These are phyloP conservation scores for Linanthus parryae DNA, from an alignment of 148 eudicot genomes.

Conservation along the genomic window DNA sequence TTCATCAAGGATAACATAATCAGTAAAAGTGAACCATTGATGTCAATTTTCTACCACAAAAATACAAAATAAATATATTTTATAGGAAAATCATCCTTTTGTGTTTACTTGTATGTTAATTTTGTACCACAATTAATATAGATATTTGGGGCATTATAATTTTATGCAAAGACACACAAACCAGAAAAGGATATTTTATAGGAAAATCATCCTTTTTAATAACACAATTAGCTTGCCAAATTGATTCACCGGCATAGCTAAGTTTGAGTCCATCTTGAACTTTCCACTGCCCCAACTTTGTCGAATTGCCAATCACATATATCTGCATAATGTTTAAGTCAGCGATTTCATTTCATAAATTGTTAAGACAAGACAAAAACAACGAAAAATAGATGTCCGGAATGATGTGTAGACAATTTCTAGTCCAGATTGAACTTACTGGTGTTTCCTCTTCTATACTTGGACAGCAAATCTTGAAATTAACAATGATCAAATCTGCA, in stretches of 20 bases:
- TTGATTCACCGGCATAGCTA: slow-evolving; percentile 71
- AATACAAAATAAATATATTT: not conserved
- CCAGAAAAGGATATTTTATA: slow-evolving; percentile 83
- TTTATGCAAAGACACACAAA: too few species aligned
- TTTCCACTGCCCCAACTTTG: slow-evolving; percentile 78
- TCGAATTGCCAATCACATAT: slow-evolving; percentile 76
- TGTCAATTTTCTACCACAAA: not conserved
- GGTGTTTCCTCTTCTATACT: slow-evolving; percentile 70
- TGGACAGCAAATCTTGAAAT: slow-evolving; percentile 82
- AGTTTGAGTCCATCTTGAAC: slow-evolving; percentile 66
- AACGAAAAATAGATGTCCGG: too few species aligned
- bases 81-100: too few species aligned
- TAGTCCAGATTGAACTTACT: slow-evolving; percentile 48
- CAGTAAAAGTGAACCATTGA: not conserved
- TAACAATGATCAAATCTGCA: slow-evolving; percentile 71
- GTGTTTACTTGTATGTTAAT: too few species aligned
- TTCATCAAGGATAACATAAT: slow-evolving; percentile 38
- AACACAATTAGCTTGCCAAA: slow-evolving; percentile 76
- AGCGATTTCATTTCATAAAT: too few species aligned
- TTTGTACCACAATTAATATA: not conserved
- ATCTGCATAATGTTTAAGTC: slow-evolving; percentile 42
- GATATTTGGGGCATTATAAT: slow-evolving; percentile 3
- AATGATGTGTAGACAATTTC: not conserved
- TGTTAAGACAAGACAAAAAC: too few species aligned
- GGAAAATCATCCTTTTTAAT: slow-evolving; percentile 72